Percentiles rank a stretch among this genome's conserved stretches.
Evolutionary conservation across 345 rosid species (phyloP).

Genomic region (Theobroma cacao): DNA sequence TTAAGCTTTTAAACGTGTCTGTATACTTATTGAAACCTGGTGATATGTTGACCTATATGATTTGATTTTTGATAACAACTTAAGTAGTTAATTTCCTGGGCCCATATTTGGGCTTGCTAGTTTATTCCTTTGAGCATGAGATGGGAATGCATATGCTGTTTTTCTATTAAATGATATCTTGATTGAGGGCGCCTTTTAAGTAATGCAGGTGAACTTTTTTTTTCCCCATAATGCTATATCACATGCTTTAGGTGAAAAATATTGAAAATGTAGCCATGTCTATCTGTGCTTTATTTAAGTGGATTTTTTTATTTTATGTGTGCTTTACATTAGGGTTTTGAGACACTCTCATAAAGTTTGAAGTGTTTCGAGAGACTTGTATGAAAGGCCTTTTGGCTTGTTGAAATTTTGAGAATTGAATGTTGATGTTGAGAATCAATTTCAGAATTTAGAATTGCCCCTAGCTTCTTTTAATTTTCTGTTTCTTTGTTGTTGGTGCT

Average conservation of each 20-base stretch:
- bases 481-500: neutral
- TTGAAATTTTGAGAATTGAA: neutral
- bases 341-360: too few relatives aligned
- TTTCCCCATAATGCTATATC: neutral
- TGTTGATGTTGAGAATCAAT: neutral
- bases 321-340: neutral
- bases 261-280: neutral
- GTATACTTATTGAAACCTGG: neutral
- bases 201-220: neutral
- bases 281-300: neutral
- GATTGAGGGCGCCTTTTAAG: neutral
- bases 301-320: neutral
- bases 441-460: neutral
- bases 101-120: neutral
- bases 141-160: neutral
- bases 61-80: neutral
- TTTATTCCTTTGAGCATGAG: neutral
- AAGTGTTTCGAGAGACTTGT: neutral
- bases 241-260: neutral
- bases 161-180: neutral
- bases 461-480: neutral
- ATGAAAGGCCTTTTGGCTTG: neutral
- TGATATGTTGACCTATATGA: neutral
- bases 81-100: neutral
- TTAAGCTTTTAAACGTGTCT: neutral